Evolutionary conservation across 768 basidiomycete species (phyloP).

Genomic region (Boletus huronensis): DNA sequence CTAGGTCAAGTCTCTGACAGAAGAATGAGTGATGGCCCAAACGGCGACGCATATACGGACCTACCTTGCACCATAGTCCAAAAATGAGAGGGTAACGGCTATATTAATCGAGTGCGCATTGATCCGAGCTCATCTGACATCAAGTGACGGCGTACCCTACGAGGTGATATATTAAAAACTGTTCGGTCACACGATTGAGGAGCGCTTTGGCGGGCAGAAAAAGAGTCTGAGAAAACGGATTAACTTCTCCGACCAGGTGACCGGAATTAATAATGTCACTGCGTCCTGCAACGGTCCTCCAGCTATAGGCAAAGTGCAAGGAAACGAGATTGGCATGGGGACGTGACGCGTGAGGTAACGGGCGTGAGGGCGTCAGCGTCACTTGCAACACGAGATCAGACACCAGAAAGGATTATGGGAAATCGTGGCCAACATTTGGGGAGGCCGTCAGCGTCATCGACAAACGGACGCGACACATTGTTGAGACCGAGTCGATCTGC

Average conservation of each 20-base stretch:
- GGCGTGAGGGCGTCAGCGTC: conserved; percentile 38
- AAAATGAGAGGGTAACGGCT: conserved; percentile 80
- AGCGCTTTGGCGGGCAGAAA: conserved; percentile 53
- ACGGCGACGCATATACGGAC: conserved; percentile 13
- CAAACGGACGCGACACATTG: conserved; percentile 50
- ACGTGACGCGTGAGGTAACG: conserved; percentile 27
- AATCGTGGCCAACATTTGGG: conserved; percentile 37
- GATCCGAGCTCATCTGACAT: conserved; percentile 1
- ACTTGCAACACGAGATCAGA: conserved; percentile 32
- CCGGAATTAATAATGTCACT: conserved; percentile 9
- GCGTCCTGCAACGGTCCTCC: conserved; percentile 21
- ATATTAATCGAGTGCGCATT: conserved; percentile 10
- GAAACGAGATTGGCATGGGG: conserved; percentile 32
- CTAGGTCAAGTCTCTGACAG: conserved; percentile 54
- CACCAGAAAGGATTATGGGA: conserved; percentile 1
- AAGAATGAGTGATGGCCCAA: neutral
- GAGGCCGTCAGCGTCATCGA: conserved; percentile 42
- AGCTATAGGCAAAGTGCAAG: conserved; percentile 43
- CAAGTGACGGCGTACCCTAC: conserved; percentile 44
- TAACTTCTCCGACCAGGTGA: conserved; percentile 32
- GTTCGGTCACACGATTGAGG: conserved; percentile 49
- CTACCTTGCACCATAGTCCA: conserved; percentile 62
- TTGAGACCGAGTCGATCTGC: conserved; percentile 53
- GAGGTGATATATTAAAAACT: conserved; percentile 56
- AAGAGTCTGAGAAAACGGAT: conserved; percentile 53